These are phyloP conservation scores for Calonectria pseudoreteaudii DNA, from an alignment of 2,329 filamentous ascomycete species.

Conservation along the genomic window DNA sequence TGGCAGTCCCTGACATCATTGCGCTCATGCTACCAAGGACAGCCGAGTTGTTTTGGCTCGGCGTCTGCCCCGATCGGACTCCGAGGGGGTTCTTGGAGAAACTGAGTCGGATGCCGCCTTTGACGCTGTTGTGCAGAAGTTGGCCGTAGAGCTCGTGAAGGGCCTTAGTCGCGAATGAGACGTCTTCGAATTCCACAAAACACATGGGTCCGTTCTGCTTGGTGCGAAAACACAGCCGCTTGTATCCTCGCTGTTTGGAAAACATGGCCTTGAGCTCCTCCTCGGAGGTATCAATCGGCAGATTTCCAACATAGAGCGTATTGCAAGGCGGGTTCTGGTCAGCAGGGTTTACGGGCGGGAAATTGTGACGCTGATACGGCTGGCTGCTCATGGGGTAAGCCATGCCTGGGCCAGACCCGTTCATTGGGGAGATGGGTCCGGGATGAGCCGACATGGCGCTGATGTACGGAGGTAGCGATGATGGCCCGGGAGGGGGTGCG, in stretches of 20 bases:
- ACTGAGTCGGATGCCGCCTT: constrained; percentile 93
- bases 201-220: constrained; percentile 98
- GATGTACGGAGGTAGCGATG: constrained; percentile 64
- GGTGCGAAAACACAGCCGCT: constrained; percentile 91
- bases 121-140: constrained; percentile 88
- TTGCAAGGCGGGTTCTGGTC: constrained; percentile 99
- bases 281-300: constrained; percentile 92
- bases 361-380: constrained; percentile 72
- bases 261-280: constrained; percentile 96
- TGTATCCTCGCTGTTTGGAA: constrained; percentile 93
- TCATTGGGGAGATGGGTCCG: constrained; percentile 67
- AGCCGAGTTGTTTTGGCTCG: constrained; percentile 53
- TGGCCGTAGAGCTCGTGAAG: constrained; percentile 91
- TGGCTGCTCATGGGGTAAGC: constrained; percentile 55
- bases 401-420: constrained; percentile 50
- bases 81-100: constrained; percentile 98
- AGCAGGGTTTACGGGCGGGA: constrained; percentile 90
- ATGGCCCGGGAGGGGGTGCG: constrained; percentile 58
- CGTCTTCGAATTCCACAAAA: constrained; percentile 97
- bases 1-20: constrained; percentile 62
- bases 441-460: constrained; percentile 54
- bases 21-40: constrained; percentile 69
- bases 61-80: constrained; percentile 82
- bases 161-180: constrained; percentile 91
- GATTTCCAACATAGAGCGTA: constrained; percentile 96